phyloP scores from a whole-genome alignment of 495 filamentous ascomycete genomes.

The Talaromyces stipitatus region DNA sequence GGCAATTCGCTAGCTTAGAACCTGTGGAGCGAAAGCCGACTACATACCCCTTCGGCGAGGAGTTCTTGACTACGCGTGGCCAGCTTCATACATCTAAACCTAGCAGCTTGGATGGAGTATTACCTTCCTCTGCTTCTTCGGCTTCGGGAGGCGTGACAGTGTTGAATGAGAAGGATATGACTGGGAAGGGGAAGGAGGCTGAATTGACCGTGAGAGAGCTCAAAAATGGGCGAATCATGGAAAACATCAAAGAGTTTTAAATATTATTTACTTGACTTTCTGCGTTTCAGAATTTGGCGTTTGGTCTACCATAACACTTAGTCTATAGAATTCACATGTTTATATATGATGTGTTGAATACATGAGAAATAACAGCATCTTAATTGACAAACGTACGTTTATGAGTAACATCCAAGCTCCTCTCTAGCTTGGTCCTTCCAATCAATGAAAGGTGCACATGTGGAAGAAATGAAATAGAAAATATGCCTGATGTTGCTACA shows the following conservation, averaged over 20 bases:
- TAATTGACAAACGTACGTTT: no score
- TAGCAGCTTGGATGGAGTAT: neutral
- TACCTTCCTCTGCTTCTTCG: neutral
- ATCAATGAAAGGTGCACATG: no score
- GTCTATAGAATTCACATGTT: neutral
- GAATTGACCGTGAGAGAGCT: neutral
- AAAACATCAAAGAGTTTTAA: neutral
- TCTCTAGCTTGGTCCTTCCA: no score
- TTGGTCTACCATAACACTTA: neutral
- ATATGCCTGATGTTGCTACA: no score
- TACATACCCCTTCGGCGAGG: slow-evolving; percentile 3
- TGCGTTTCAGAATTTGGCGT: neutral
- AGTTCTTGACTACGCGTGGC: slow-evolving; percentile 1
- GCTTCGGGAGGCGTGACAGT: neutral
- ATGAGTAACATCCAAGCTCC: no score
- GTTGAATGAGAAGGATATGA: neutral
- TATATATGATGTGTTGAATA: no score
- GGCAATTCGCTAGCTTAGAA: slow-evolving; percentile 3
- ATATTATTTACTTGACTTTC: neutral
- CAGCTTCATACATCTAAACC: neutral
- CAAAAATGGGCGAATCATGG: neutral
- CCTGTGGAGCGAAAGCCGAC: slow-evolving; percentile 2
- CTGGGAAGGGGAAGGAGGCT: neutral
- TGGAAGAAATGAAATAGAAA: no score
- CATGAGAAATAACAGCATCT: no score